Conservation (phyloP, 805 yeast genomes). For the Barnettozyma populi region DNA sequence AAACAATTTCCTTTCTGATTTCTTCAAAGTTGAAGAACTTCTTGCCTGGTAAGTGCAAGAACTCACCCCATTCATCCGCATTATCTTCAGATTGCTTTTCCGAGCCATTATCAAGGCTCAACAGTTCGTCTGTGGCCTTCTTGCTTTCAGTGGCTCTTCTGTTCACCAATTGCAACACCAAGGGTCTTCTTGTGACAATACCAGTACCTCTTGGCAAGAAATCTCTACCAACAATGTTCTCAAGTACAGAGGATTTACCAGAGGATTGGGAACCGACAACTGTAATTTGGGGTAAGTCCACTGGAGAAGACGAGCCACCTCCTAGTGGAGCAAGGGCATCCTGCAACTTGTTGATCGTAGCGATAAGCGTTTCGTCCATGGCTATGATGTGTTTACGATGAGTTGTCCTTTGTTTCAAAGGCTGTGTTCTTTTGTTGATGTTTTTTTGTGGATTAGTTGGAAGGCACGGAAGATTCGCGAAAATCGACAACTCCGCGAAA, state of each 20-base stretch:
- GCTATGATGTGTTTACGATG: not conserved
- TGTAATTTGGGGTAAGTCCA: slow-evolving; percentile 91
- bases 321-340: slow-evolving; percentile 89
- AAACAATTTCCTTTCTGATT: slow-evolving; percentile 83
- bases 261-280: slow-evolving; percentile 90
- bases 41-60: slow-evolving; percentile 85
- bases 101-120: slow-evolving; percentile 30
- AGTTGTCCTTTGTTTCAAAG: slow-evolving; percentile 2
- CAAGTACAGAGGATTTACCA: slow-evolving; percentile 86
- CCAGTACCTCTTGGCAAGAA: slow-evolving; percentile 91
- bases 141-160: slow-evolving; percentile 39
- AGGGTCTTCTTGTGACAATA: slow-evolving; percentile 85
- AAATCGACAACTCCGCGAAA: not conserved
- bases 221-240: slow-evolving; percentile 87
- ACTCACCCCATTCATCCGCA: slow-evolving; percentile 94
- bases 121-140: slow-evolving; percentile 24
- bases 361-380: slow-evolving; percentile 74
- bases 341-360: slow-evolving; percentile 73
- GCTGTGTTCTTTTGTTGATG: not conserved
- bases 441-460: not conserved
- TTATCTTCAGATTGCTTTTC: slow-evolving; percentile 60
- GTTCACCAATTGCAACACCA: slow-evolving; percentile 76
- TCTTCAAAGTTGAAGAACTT: slow-evolving; percentile 83
- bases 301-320: slow-evolving; percentile 72
- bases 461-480: slow-evolving; percentile 6